Base-by-base conservation (phyloP, 176 grass and related monocot genomes). In the Chrysopogon serrulatus region DNA sequence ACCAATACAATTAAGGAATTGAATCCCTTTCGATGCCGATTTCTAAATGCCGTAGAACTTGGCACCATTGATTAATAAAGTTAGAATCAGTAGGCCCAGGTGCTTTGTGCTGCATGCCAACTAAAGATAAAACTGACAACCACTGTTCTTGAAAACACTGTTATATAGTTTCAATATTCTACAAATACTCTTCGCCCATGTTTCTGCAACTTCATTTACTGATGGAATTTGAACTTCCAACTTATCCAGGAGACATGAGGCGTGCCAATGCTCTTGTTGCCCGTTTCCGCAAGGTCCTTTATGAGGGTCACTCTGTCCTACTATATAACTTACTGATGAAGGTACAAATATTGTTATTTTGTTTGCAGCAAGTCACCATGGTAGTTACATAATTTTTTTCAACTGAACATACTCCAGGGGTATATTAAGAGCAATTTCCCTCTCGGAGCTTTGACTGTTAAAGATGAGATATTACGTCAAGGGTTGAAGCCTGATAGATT, bases 201-300 rank as follows among this genome's bases (percentile, higher is more conserved):
- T 59, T 26, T 26, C 23, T 59, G 54, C 54, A 59, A 59, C 23
- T 26, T 26, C 54, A 59, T 59, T 57, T 57, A 26, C 40, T 81
- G 49, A 89, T 48, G 31, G 31, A 43, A 31, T 65, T 65, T 83
- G 4, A 62, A 78, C n/a, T 83, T 87, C 2, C 2, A 51, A 78
- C 73, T 30, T 84, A 45, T 74, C n/a, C 70, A 94, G 92, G 95
- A 91, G 92, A 97, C 78, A 91, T 94, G 84, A 76, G 92, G 24
- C 95, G 90, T 85, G 95, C 92, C 74, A 97, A 97, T 91, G 95
- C 88, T 85, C 90, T 97, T 86, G 86, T 97, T 56, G 90, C 90
- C 26, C 87, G 88, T 83, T 94, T 83, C 73, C 86, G 88, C 57
- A 78, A 87, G 74, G 84, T 97, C 17, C 86, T 97, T 91, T 88